Conservation (phyloP, 768 basidiomycete genomes). For the Psilocybe subaeruginosa region DNA sequence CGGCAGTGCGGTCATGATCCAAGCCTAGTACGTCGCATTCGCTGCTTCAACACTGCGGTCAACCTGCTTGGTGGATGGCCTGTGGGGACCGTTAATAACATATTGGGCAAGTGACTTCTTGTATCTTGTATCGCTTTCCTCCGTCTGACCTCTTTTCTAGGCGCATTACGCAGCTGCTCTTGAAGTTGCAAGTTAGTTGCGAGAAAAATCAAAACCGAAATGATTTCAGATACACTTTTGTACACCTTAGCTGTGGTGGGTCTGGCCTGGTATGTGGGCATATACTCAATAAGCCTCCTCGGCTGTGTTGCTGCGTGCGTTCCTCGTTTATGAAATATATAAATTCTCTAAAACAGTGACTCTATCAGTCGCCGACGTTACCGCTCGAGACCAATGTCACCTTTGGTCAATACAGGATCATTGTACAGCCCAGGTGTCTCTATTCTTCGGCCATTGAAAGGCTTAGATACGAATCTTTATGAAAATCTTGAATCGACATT, state of each 20-base stretch:
- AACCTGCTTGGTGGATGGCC: background rate
- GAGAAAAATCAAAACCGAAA: background rate
- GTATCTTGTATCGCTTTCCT: background rate
- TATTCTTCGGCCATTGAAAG: slow-evolving; percentile 92
- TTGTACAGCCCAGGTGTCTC: slow-evolving; percentile 81
- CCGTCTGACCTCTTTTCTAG: background rate
- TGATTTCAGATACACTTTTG: slow-evolving; percentile 16
- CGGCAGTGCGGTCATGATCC: background rate
- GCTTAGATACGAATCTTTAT: slow-evolving; percentile 92
- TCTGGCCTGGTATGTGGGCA: slow-evolving; percentile 58
- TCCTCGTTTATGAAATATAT: background rate
- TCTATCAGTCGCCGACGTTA: slow-evolving; percentile 72
- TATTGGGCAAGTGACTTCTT: background rate
- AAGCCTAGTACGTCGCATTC: no score
- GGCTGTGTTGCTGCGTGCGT: slow-evolving; percentile 70
- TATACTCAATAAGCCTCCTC: slow-evolving; percentile 70
- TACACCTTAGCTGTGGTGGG: slow-evolving; percentile 40
- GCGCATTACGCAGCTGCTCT: background rate
- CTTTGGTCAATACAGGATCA: slow-evolving; percentile 49
- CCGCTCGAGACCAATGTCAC: slow-evolving; percentile 64
- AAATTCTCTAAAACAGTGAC: background rate
- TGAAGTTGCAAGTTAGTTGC: background rate
- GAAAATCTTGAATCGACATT: slow-evolving; percentile 96
- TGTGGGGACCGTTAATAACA: background rate
- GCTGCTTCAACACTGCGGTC: background rate